Base-by-base conservation (phyloP, 345 rosid species). In the Melaleuca quinquenervia region DNA sequence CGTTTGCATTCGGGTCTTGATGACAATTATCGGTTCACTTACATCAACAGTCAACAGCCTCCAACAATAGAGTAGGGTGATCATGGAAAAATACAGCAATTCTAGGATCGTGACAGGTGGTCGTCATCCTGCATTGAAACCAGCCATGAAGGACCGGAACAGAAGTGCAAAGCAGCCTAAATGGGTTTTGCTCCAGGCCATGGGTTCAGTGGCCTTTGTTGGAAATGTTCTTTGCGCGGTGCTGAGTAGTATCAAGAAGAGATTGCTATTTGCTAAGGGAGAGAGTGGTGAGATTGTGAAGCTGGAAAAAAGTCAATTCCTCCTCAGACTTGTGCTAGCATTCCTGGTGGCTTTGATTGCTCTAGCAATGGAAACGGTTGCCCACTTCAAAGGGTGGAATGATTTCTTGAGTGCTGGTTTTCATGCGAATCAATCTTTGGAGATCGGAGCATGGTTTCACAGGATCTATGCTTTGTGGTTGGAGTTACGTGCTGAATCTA, bases 291-390 rank as follows among this genome's bases (percentile, higher is more conserved):
- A 85, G 7, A 22, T 26, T 32, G 64, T 50, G 18, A 82, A 82
- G 49, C 48, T 45, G 6, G 51, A 53, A 24, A 78, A 51, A 26
- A 64, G 86, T 22, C 78, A 11, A 24, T 48, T 83, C 45, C 51
- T 83, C 53, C 24, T 76, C 82, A 51, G 83, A 41, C 29, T 88
- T 54, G 56, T 83, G 15, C 50, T 27, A 14, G 52, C 58, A 26
- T 84, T 84, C 50, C 84, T 86, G 7, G 86, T 80, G 50, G 83
- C 83, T n/a, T 53, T 84, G 84, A 29, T 36, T 11, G 32, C 62
- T 56, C 82, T 86, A 48, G 86, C 64, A 16, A 58, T 83, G 45
- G 89, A 88, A 50, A 75, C 76, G 5, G 86, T 50, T 32, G 87
- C 84, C 41, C 78, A 21, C 54, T 21, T 87, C 51, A 87, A 83